Evolutionary conservation across 2,329 filamentous ascomycete genomes (phyloP), one percentile per base, ranked within the genome.

Genomic region (Exutisphaerella laricina): DNA sequence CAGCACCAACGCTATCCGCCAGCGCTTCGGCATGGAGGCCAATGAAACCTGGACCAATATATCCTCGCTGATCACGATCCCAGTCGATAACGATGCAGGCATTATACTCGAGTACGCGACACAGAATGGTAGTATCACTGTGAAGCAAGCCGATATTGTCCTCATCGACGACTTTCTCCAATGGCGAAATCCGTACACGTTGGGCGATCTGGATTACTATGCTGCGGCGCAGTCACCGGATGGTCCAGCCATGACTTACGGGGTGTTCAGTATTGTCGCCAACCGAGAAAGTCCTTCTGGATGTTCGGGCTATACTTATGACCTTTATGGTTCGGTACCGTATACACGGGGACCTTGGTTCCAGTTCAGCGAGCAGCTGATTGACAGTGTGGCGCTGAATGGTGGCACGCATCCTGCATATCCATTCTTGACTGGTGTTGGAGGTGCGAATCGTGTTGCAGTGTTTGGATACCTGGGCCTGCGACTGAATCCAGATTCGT

Each of bases 181-280:
- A 42, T 84, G 77, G 50, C 71, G 73, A 4, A 69, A 76, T 36
- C 74, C 77, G 31, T 70, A 75, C 51, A 72, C 72, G 10, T 60
- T 77, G 34, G 70, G 67, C 21, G 78, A 85, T 50, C 63, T 85
- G 14, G 78, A 84, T 53, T 85, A 84, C 56, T 85, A 85, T 55
- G 80, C 82, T 4, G 77, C 77, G 32, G 81, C 79, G 41, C 82
- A 85, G 61, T 82, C 80, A 1, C 66, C 74, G 1, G 73, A 84
- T 51, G 82, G 82, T 0, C 82, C 82, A 1, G 82, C 77, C 3
- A 86, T 86, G 82, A 85, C 82, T 1, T 86, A 82, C 61, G 78
- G 78, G 7, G 78, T 83, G 7, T 85, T 84, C 61, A 77, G 78
- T 34, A 76, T 85, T 35, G 77, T 80, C 21, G 80, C 82, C 10